Evolutionary conservation across 208 protist species (phyloP).

Genomic region (Leishmania amazonensis): DNA sequence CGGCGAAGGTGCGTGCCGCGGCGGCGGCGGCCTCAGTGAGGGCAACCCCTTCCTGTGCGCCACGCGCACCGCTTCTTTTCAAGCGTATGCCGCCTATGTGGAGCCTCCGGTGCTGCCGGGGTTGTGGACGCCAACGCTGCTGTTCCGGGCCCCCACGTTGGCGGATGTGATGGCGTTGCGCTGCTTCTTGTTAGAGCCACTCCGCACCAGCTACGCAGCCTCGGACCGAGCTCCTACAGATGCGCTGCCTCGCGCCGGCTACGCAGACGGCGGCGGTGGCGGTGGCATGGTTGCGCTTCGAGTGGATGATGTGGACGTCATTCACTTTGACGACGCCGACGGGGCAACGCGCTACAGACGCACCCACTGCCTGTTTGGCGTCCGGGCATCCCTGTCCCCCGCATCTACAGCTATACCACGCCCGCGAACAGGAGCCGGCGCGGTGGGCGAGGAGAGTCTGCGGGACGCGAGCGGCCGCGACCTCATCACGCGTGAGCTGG

Average conservation of each 20-base stretch:
- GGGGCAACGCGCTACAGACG: not conserved
- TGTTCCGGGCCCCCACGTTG: constrained; percentile 56
- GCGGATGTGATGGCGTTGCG: constrained; percentile 61
- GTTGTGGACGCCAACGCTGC: constrained; percentile 51
- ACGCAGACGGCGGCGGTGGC: not conserved
- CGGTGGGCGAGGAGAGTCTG: not conserved
- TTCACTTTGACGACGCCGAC: constrained; percentile 46
- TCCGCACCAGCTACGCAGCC: constrained; percentile 17
- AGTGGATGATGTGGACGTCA: constrained; percentile 55
- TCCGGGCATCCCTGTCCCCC: constrained; percentile 30
- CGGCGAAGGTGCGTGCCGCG: not conserved
- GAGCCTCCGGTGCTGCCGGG: constrained; percentile 64
- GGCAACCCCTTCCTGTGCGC: not conserved
- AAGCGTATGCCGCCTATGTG: constrained; percentile 41
- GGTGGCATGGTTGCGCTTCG: not conserved
- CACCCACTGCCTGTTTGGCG: constrained; percentile 47
- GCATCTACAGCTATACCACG: not conserved
- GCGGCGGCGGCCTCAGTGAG: not conserved
- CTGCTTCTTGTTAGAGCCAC: constrained; percentile 5
- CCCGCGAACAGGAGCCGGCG: not conserved
- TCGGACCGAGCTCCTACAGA: not conserved
- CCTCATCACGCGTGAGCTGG: constrained; percentile 2
- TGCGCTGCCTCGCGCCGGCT: not conserved
- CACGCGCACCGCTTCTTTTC: not conserved
- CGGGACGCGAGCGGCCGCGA: not conserved